Percentiles rank a stretch among this genome's conserved stretches.
Evolutionary conservation across 345 rosid species (phyloP).

Genomic region (Durio zibethinus): DNA sequence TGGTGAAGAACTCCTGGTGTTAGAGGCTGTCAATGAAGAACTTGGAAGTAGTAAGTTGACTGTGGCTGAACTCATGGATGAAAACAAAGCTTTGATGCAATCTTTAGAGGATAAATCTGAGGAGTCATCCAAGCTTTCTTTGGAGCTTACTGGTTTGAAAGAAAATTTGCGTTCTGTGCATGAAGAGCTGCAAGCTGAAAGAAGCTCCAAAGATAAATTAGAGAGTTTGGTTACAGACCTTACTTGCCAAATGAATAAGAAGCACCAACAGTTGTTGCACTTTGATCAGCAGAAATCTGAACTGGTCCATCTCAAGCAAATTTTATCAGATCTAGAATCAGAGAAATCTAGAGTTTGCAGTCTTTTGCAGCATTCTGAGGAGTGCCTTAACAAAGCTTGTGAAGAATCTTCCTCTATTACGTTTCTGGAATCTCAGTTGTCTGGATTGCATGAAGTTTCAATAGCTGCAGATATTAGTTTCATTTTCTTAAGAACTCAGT

Average conservation of each 20-base stretch:
- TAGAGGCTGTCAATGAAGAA: slow-evolving; percentile 51
- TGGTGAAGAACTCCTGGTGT: slow-evolving; percentile 47
- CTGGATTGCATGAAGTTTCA: slow-evolving; percentile 50
- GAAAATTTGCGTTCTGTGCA: slow-evolving; percentile 35
- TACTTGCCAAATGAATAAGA: slow-evolving; percentile 49
- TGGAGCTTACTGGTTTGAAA: slow-evolving; percentile 43
- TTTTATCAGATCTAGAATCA: slow-evolving; percentile 50
- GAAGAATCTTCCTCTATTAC: slow-evolving; percentile 43
- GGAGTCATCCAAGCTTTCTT: slow-evolving; percentile 43
- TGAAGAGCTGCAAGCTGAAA: slow-evolving; percentile 49
- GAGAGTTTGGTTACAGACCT: slow-evolving; percentile 47
- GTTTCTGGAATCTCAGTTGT: slow-evolving; percentile 56
- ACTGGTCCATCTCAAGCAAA: slow-evolving; percentile 50
- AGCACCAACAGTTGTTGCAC: slow-evolving; percentile 46
- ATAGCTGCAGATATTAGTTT: slow-evolving; percentile 54
- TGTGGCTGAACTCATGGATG: slow-evolving; percentile 48
- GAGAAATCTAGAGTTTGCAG: slow-evolving; percentile 48
- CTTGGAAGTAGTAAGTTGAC: slow-evolving; percentile 51
- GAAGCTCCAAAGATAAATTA: slow-evolving; percentile 38
- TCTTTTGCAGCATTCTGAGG: slow-evolving; percentile 48
- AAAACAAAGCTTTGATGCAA: slow-evolving; percentile 49
- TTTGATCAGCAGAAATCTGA: slow-evolving; percentile 55
- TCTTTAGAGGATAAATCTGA: slow-evolving; percentile 53
- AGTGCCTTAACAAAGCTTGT: slow-evolving; percentile 42
- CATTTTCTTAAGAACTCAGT: slow-evolving; percentile 50